phyloP scores from a whole-genome alignment of 1,284 basidiomycete species.

The Ustilago trichophora region DNA sequence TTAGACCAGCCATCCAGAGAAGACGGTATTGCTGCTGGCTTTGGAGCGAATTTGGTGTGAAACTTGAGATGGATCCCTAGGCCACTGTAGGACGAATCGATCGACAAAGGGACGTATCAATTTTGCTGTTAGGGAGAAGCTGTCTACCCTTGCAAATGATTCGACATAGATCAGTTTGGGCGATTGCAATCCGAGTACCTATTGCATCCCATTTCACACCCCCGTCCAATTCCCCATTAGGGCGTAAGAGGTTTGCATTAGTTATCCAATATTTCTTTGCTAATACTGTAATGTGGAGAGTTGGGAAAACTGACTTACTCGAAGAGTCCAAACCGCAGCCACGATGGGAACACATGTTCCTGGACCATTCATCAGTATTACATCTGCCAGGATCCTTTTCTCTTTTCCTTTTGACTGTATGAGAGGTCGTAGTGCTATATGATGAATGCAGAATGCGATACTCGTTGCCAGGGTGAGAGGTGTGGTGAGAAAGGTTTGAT shows the following conservation, averaged over 20 bases:
- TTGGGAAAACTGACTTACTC: constrained; percentile 71
- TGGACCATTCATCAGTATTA: constrained; percentile 91
- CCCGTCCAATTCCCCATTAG: too few species aligned
- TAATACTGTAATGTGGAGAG: too few species aligned
- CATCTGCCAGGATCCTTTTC: too few species aligned
- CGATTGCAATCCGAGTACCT: constrained; percentile 77
- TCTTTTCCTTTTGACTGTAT: not conserved
- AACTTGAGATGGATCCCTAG: constrained; percentile 55
- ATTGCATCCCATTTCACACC: too few species aligned
- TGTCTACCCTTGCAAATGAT: constrained; percentile 87
- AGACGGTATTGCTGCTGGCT: constrained; percentile 26
- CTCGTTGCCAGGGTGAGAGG: constrained; percentile 41
- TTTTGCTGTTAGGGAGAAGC: constrained; percentile 84
- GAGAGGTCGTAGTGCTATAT: constrained; percentile 40
- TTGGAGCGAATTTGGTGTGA: not conserved
- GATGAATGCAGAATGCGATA: constrained; percentile 40
- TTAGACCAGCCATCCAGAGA: constrained; percentile 38
- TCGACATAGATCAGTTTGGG: constrained; percentile 89
- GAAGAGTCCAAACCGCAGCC: constrained; percentile 76
- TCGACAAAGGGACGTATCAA: constrained; percentile 84
- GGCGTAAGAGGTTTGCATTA: too few species aligned
- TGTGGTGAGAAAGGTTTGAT: constrained; percentile 57
- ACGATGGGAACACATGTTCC: constrained; percentile 90
- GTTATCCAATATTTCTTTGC: too few species aligned
- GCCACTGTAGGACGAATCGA: constrained; percentile 71